phyloP scores from a whole-genome alignment of 1,284 basidiomycete genomes.

The Naganishia cerealis region DNA sequence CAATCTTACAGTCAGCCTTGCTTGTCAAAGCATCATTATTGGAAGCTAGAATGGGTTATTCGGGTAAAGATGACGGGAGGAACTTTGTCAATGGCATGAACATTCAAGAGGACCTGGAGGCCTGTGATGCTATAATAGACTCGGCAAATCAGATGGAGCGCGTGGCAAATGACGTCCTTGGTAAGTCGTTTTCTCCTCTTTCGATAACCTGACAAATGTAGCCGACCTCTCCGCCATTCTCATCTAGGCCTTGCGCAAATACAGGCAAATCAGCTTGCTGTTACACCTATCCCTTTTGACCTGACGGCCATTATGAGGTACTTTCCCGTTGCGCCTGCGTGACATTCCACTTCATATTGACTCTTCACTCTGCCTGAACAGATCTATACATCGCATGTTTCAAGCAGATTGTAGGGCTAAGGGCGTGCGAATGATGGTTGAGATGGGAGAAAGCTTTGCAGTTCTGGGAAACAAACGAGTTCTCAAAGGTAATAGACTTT shows the following conservation, averaged over 20 bases:
- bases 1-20: constrained; percentile 31
- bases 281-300: constrained; percentile 32
- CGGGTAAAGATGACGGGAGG: background rate
- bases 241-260: constrained; percentile 32
- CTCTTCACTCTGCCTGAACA: background rate
- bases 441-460: constrained; percentile 27
- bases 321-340: background rate
- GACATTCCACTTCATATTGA: background rate
- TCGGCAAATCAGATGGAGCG: constrained; percentile 33
- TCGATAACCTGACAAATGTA: background rate
- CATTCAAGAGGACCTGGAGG: constrained; percentile 33
- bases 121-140: constrained; percentile 35
- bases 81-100: background rate
- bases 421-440: constrained; percentile 21
- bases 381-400: constrained; percentile 34
- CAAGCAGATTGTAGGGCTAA: constrained; percentile 32
- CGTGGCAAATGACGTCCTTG: constrained; percentile 32
- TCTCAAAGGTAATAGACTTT: constrained; percentile 15
- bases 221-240: background rate
- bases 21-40: constrained; percentile 26
- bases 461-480: constrained; percentile 4
- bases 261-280: constrained; percentile 33
- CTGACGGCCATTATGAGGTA: constrained; percentile 27
- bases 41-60: background rate
- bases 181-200: background rate